Evolutionary conservation across 768 basidiomycete genomes (phyloP).

Genomic region (Crucibulum laeve): DNA sequence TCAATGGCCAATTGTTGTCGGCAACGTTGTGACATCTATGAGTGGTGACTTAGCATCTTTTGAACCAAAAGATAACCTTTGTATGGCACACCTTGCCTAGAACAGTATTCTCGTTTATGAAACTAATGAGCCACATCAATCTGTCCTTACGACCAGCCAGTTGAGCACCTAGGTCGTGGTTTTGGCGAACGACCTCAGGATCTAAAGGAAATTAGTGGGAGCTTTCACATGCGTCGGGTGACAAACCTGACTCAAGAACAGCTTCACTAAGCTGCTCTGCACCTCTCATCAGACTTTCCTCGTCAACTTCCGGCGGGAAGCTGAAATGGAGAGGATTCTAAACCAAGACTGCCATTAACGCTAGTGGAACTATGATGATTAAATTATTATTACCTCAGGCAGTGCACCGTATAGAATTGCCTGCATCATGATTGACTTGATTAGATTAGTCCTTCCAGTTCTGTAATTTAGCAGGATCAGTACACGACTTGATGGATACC

Average conservation of each 20-base stretch:
- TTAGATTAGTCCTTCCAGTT: constrained; percentile 59
- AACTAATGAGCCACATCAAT: constrained; percentile 80
- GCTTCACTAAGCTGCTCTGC: constrained; percentile 72
- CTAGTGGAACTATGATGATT: neutral
- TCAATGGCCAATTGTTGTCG: constrained; percentile 74
- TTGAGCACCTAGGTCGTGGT: constrained; percentile 79
- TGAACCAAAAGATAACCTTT: neutral
- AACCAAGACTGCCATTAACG: neutral
- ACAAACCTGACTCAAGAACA: constrained; percentile 67
- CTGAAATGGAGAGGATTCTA: constrained; percentile 79
- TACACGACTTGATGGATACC: neutral
- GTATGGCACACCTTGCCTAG: constrained; percentile 58
- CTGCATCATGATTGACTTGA: constrained; percentile 79
- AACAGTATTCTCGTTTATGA: constrained; percentile 84
- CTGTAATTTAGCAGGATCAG: constrained; percentile 22
- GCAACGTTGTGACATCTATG: constrained; percentile 75
- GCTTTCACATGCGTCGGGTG: neutral
- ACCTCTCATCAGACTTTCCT: constrained; percentile 73
- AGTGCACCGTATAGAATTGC: constrained; percentile 76
- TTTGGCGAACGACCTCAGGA: constrained; percentile 60
- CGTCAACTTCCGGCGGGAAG: constrained; percentile 76
- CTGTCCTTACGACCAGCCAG: constrained; percentile 70
- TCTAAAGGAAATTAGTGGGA: constrained; percentile 30
- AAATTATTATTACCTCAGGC: constrained; percentile 42
- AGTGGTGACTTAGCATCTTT: neutral